Conservation (phyloP, 2,329 filamentous ascomycete species). For the Delphinella strobiligena region DNA sequence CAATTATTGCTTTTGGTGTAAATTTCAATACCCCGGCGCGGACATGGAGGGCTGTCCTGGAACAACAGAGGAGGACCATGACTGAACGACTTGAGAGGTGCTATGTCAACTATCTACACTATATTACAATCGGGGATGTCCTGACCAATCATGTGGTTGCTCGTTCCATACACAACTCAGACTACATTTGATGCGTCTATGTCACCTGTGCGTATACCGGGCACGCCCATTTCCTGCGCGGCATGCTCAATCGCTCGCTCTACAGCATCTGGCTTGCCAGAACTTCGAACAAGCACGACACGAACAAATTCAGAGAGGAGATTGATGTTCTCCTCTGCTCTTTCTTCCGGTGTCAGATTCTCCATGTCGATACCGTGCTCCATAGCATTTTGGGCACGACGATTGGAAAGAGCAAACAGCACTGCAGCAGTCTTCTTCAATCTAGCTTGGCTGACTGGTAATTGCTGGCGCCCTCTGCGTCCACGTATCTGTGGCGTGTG, state of each 20-base stretch:
- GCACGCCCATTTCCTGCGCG: conserved; percentile 6
- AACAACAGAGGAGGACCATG: conserved; percentile 69
- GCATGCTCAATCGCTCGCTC: conserved; percentile 1
- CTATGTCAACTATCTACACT: background rate
- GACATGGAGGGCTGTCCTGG: conserved; percentile 84
- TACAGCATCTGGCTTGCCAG: conserved; percentile 1
- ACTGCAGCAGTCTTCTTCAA: conserved; percentile 5
- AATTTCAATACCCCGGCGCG: conserved; percentile 61
- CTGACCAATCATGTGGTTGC: no score
- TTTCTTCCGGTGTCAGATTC: background rate
- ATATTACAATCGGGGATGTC: no score
- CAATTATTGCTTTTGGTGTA: conserved; percentile 94
- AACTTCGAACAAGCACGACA: conserved; percentile 6
- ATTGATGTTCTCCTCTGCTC: conserved; percentile 6
- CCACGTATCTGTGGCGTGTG: background rate
- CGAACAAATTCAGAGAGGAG: conserved; percentile 8
- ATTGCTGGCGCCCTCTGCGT: conserved; percentile 7
- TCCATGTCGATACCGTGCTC: conserved; percentile 4
- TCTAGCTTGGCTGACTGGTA: conserved; percentile 1
- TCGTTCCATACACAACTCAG: background rate
- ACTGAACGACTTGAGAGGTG: conserved; percentile 27
- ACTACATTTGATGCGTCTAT: conserved; percentile 6
- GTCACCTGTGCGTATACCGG: conserved; percentile 4
- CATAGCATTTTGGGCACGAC: conserved; percentile 1
- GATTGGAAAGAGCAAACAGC: conserved; percentile 1